Conservation (phyloP, 176 grass and related monocot species). For the Raddia distichophylla region DNA sequence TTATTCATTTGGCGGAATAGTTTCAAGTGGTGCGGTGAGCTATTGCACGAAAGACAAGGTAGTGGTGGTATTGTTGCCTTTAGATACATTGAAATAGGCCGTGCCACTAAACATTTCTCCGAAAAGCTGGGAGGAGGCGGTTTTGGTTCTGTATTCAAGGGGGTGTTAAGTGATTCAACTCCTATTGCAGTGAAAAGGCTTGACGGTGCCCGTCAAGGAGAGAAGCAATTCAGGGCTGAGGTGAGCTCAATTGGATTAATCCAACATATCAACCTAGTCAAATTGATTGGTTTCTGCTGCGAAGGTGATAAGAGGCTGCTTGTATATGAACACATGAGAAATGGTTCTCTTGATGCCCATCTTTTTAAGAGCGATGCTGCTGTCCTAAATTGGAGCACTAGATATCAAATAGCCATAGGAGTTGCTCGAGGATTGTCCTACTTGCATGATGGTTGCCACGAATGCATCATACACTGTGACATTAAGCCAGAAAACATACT, state of each 20-base stretch:
- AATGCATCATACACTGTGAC: slow-evolving; percentile 62
- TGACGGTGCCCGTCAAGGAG: neutral
- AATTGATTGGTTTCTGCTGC: too few species aligned
- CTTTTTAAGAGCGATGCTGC: too few species aligned
- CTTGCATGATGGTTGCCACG: slow-evolving; percentile 48
- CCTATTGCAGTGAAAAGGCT: neutral
- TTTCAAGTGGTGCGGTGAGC: neutral
- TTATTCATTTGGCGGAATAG: slow-evolving; percentile 9
- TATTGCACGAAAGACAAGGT: too few species aligned
- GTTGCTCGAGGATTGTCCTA: slow-evolving; percentile 53
- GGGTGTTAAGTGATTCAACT: neutral
- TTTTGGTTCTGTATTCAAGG: neutral
- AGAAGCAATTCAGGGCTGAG: neutral
- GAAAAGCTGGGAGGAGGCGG: neutral
- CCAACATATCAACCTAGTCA: neutral
- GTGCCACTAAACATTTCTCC: neutral
- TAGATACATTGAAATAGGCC: too few species aligned
- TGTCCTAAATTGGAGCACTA: slow-evolving; percentile 30
- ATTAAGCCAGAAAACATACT: slow-evolving; percentile 52
- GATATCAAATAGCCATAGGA: slow-evolving; percentile 38
- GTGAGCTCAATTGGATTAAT: neutral
- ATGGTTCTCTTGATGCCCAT: too few species aligned
- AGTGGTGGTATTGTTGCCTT: too few species aligned
- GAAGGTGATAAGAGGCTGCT: too few species aligned
- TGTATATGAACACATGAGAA: too few species aligned